phyloP scores from a whole-genome alignment of 163 green algal species.

The Smithsoniella earleae region DNA sequence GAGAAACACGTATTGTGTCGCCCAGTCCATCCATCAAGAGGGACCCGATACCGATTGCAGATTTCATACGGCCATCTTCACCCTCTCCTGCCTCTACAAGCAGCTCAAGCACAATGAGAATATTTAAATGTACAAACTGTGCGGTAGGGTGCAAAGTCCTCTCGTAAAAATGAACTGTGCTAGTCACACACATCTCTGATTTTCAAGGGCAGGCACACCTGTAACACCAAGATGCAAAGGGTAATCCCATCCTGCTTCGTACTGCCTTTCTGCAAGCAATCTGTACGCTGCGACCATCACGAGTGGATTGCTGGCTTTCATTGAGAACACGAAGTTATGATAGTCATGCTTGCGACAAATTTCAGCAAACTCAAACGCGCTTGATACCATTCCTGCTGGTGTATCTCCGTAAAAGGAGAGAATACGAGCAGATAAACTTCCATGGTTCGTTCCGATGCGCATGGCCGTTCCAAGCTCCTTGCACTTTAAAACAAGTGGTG shows the following conservation, averaged over 20 bases:
- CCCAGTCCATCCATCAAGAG: slow-evolving; percentile 93
- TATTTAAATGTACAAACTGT: no score
- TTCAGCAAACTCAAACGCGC: slow-evolving; percentile 95
- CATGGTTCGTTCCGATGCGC: slow-evolving; percentile 99
- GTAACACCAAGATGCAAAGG: slow-evolving; percentile 95
- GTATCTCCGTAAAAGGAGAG: slow-evolving; percentile 94
- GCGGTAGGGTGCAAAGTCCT: not conserved
- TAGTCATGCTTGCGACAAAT: slow-evolving; percentile 95
- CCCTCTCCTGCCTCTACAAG: slow-evolving; percentile 79
- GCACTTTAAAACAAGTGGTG: slow-evolving; percentile 94
- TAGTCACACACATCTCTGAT: not conserved
- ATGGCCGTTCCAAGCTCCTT: slow-evolving; percentile 84
- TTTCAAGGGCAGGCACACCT: slow-evolving; percentile 38
- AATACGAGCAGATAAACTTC: slow-evolving; percentile 90
- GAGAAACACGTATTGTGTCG: slow-evolving; percentile 94
- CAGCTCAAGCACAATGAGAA: not conserved
- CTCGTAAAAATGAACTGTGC: not conserved
- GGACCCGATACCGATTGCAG: slow-evolving; percentile 85
- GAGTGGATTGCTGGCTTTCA: slow-evolving; percentile 97
- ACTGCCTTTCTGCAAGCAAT: slow-evolving; percentile 83
- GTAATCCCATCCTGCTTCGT: slow-evolving; percentile 90
- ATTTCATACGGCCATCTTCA: slow-evolving; percentile 98
- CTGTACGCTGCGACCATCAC: slow-evolving; percentile 95
- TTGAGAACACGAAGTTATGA: slow-evolving; percentile 99
- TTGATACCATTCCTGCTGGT: slow-evolving; percentile 85